phyloP scores from a whole-genome alignment of 345 rosid species.

The Eucalyptus virginea region DNA sequence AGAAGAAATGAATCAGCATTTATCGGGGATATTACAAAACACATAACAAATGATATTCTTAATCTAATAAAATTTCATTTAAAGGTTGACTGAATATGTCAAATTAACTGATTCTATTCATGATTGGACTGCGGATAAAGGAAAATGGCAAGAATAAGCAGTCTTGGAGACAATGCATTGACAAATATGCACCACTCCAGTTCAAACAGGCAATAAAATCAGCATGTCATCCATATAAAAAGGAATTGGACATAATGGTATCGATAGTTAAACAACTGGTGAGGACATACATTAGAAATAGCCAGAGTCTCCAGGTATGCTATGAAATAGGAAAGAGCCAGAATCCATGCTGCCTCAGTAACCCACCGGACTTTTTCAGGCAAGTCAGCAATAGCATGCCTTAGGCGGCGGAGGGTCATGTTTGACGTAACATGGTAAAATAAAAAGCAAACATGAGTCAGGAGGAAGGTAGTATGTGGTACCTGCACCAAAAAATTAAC shows the following conservation, averaged over 20 bases:
- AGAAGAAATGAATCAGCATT: neutral
- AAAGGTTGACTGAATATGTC: neutral
- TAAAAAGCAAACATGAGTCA: constrained; percentile 88
- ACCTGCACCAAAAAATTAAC: constrained; percentile 37
- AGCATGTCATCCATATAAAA: neutral
- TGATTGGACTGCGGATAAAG: neutral
- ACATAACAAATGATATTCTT: neutral
- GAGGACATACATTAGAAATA: constrained; percentile 67
- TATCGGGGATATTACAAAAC: neutral
- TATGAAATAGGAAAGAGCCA: constrained; percentile 86
- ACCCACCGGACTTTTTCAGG: constrained; percentile 59
- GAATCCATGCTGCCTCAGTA: constrained; percentile 76
- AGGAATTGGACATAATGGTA: neutral
- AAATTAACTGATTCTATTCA: neutral
- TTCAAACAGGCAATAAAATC: neutral
- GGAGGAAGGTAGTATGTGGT: constrained; percentile 93
- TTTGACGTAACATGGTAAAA: constrained; percentile 89
- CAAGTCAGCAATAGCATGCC: constrained; percentile 51
- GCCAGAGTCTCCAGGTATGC: constrained; percentile 96
- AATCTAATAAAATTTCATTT: neutral
- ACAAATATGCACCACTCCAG: neutral
- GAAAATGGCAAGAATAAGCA: neutral
- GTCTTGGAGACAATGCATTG: neutral
- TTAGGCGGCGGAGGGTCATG: constrained; percentile 83
- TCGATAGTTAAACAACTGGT: neutral